These are phyloP conservation scores for Arabidopsis hybrid DNA, from an alignment of 441 rosid genomes.

Conservation along the genomic window DNA sequence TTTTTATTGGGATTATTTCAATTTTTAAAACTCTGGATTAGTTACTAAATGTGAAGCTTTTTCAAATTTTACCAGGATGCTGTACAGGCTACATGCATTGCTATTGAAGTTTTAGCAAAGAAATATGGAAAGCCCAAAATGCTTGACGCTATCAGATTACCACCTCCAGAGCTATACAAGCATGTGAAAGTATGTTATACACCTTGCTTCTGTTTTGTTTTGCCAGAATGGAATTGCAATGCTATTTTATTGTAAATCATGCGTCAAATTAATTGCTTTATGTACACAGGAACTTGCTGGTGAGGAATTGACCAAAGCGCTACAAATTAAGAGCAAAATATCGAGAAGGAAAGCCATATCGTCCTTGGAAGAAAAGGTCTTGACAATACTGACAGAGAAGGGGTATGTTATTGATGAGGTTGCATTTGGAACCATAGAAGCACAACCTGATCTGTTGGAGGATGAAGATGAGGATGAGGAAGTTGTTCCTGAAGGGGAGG, in stretches of 20 bases:
- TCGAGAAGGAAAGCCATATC: slow-evolving; percentile 91
- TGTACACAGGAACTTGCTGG: slow-evolving; percentile 83
- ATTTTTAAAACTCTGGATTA: slow-evolving; percentile 1
- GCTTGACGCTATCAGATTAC: slow-evolving; percentile 88
- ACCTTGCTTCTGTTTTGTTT: slow-evolving; percentile 7
- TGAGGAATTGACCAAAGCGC: slow-evolving; percentile 73
- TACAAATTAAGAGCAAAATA: slow-evolving; percentile 83
- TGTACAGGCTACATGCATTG: slow-evolving; percentile 76
- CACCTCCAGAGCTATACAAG: slow-evolving; percentile 85
- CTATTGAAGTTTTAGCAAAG: slow-evolving; percentile 74
- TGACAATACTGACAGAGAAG: slow-evolving; percentile 79
- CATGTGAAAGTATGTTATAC: slow-evolving; percentile 80
- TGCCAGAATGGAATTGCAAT: slow-evolving; percentile 20
- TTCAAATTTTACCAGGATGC: slow-evolving; percentile 70
- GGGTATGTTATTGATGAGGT: slow-evolving; percentile 82
- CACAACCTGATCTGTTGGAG: slow-evolving; percentile 70
- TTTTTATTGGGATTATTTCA: slow-evolving; percentile 13
- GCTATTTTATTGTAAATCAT: slow-evolving; percentile 19
- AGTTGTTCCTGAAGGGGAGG: slow-evolving; percentile 97
- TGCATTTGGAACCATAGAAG: slow-evolving; percentile 61
- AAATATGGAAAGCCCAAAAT: slow-evolving; percentile 91
- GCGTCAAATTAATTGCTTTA: slow-evolving; percentile 34
- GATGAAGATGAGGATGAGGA: slow-evolving; percentile 99
- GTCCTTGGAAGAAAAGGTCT: slow-evolving; percentile 83
- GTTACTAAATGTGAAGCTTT: slow-evolving; percentile 25